Evolutionary conservation across 257 asterid genomes (phyloP).

Genomic region (Rauvolfia tetraphylla): DNA sequence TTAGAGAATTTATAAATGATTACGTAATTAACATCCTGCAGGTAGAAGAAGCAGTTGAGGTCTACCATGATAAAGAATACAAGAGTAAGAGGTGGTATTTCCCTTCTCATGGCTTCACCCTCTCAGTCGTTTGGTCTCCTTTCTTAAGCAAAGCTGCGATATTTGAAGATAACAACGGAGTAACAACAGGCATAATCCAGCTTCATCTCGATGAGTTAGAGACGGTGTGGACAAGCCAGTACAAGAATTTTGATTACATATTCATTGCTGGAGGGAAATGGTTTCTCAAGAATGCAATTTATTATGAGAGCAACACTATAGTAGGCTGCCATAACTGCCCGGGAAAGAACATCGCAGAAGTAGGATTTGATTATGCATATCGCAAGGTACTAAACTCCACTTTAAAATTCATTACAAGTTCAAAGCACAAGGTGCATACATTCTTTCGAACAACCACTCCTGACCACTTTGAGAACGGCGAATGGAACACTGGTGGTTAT

Average conservation of each 20-base stretch:
- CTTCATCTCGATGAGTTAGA: constrained; percentile 67
- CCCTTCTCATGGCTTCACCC: constrained; percentile 50
- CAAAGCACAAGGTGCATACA: constrained; percentile 31
- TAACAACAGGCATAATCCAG: constrained; percentile 49
- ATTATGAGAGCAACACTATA: constrained; percentile 47
- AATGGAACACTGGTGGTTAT: constrained; percentile 67
- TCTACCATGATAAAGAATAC: constrained; percentile 66
- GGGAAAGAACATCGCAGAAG: constrained; percentile 49
- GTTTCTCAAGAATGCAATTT: constrained; percentile 65
- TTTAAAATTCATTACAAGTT: constrained; percentile 28
- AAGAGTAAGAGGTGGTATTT: constrained; percentile 65
- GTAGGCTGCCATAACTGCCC: constrained; percentile 73
- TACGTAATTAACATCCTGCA: constrained; percentile 12
- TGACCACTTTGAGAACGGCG: constrained; percentile 73
- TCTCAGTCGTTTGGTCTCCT: constrained; percentile 73
- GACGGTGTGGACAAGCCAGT: constrained; percentile 52
- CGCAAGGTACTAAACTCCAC: constrained; percentile 51
- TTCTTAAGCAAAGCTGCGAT: constrained; percentile 52
- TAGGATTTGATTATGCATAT: constrained; percentile 54
- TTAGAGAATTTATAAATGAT: not conserved
- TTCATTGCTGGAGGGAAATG: constrained; percentile 69
- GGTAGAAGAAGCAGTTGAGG: constrained; percentile 58
- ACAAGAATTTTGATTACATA: constrained; percentile 42
- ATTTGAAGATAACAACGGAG: constrained; percentile 66
- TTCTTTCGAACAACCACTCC: constrained; percentile 61